These are phyloP conservation scores for Nitzschia sp. DNA, from an alignment of 108 stramenopile species.

Conservation along the genomic window DNA sequence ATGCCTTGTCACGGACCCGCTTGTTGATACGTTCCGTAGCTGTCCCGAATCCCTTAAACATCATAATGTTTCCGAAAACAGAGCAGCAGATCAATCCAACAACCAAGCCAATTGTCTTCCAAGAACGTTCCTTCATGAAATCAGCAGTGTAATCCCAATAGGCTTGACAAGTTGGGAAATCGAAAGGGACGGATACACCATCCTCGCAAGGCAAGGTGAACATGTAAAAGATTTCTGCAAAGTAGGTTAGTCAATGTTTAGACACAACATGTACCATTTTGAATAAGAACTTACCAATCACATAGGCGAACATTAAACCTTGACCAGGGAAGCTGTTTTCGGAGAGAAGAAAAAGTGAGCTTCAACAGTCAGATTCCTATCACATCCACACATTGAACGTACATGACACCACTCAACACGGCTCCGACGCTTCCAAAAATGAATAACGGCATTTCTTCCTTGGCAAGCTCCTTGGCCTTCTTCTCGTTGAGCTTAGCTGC, in stretches of 20 bases:
- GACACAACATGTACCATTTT: neutral
- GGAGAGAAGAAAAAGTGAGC: too few relatives aligned
- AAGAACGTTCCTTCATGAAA: slow-evolving; percentile 38
- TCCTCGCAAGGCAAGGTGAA: slow-evolving; percentile 38
- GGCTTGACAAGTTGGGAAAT: slow-evolving; percentile 38
- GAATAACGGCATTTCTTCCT: slow-evolving; percentile 32
- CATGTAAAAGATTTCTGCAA: slow-evolving; percentile 35
- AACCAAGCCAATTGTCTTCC: slow-evolving; percentile 30
- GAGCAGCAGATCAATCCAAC: slow-evolving; percentile 36
- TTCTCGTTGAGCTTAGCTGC: slow-evolving; percentile 25
- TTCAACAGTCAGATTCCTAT: too few relatives aligned
- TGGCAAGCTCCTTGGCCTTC: slow-evolving; percentile 40
- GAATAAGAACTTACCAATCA: slow-evolving; percentile 54
- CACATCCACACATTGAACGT: neutral
- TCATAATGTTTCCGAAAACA: slow-evolving; percentile 46
- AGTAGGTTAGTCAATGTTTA: neutral
- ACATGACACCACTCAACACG: slow-evolving; percentile 46
- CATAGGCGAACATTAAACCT: slow-evolving; percentile 54
- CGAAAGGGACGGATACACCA: slow-evolving; percentile 5
- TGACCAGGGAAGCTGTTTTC: slow-evolving; percentile 54
- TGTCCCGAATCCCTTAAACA: slow-evolving; percentile 56
- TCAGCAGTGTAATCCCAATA: slow-evolving; percentile 38
- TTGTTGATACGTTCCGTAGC: slow-evolving; percentile 66
- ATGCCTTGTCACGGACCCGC: slow-evolving; percentile 57
- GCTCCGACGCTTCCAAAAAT: slow-evolving; percentile 54